Base-by-base conservation (phyloP, 306 rosid species). In the Prunus campanulata region DNA sequence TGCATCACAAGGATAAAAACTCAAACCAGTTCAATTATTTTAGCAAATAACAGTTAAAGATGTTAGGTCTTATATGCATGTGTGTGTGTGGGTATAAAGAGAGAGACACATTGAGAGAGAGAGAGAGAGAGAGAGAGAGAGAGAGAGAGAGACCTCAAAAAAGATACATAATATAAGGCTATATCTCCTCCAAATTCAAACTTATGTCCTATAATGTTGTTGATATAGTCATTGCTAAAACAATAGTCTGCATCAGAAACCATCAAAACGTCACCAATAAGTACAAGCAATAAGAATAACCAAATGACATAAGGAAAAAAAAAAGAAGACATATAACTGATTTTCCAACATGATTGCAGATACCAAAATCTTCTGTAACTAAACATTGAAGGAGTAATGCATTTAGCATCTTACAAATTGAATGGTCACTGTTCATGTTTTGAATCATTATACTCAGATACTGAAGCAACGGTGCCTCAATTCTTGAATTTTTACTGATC, bases 391-490 rank as follows among this genome's bases (percentile, higher is more conserved):
- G 39, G 56, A 81, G 62, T 80, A 70, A 51, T 56, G 70, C 71
- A 51, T 63, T 75, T 42, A 68, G 76, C 47, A 72, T 72, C 98
- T 86, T 86, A 91, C 98, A 93, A 68, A 91, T 85, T 72, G 96
- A 88, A 56, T 86, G 90, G 70, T 90, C 96, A 30, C 82, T 88
- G 32, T 86, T 87, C 89, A 93, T 87, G 81, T 93, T 93, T 80
- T 91, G 98, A 83, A 93, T 88, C 96, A 93, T 88, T 83, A 93
- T 91, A 84, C 93, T 89, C 69, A 89, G 81, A 78, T 89, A 90
- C 84, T 93, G 98, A 78, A 93, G 96, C 83, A 93, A 68, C 0
- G 93, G 87, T n/a, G 83, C 90, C 85, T 91, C 93, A 11, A 93
- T 88, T 78, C 78, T 89, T 60, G 93, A 89, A 74, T 89, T 84